Conservation (phyloP, 805 yeast species). For the Pichia manshurica region DNA sequence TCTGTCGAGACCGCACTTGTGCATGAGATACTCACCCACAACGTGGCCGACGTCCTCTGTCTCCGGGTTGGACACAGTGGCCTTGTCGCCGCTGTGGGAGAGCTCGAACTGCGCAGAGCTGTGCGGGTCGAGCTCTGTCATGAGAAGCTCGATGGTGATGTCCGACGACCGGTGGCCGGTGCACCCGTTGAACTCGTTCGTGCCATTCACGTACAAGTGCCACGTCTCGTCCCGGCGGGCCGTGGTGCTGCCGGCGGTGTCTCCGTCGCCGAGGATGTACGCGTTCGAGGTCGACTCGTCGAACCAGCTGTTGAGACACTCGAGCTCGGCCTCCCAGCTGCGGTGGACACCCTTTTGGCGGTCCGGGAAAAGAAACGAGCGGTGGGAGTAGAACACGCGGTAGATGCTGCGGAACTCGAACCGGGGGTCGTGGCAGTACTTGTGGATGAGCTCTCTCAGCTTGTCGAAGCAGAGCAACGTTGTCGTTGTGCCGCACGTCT, state of each 20-base stretch:
- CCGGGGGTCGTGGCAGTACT: conserved; percentile 35
- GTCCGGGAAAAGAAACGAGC: conserved; percentile 89
- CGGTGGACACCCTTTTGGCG: conserved; percentile 76
- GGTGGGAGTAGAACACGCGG: conserved; percentile 82
- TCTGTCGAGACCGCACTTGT: conserved; percentile 53
- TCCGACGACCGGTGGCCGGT: too few species aligned
- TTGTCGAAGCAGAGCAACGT: conserved; percentile 70
- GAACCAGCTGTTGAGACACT: conserved; percentile 61
- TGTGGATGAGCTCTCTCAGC: conserved; percentile 47
- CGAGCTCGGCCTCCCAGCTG: conserved; percentile 79
- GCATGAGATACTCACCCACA: conserved; percentile 65
- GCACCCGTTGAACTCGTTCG: conserved; percentile 13
- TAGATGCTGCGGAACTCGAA: conserved; percentile 35
- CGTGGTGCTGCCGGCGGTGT: conserved; percentile 20
- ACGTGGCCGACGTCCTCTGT: conserved; percentile 64
- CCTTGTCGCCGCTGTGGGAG: conserved; percentile 33
- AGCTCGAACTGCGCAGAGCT: conserved; percentile 51
- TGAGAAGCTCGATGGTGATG: conserved; percentile 67
- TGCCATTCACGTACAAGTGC: conserved; percentile 74
- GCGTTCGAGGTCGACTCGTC: conserved; percentile 50
- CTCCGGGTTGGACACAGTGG: background rate
- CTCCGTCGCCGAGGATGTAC: conserved; percentile 67
- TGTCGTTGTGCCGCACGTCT: conserved; percentile 96
- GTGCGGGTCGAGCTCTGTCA: conserved; percentile 71
- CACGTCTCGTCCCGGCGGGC: conserved; percentile 68